Base-by-base conservation (phyloP, 331 rosid species). In the Arachis monticola region DNA sequence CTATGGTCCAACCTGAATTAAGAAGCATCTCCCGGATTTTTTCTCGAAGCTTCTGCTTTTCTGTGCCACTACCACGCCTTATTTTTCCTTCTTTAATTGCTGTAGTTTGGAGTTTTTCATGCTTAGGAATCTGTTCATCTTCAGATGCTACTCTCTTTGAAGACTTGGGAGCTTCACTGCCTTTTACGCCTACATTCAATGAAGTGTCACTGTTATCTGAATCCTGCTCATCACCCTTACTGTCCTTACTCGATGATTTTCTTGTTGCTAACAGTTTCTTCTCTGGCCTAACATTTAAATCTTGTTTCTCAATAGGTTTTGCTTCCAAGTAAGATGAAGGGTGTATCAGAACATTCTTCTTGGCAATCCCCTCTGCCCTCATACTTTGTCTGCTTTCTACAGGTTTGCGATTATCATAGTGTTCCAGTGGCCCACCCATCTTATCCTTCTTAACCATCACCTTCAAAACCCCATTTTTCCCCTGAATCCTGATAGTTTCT, bases 21-120 rank as follows among this genome's bases (percentile, higher is more conserved):
- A 92, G 92, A 47, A 95, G 91, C 99, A 95, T 88, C 82, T 83
- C 96, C 76, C 99, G 79, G 52, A 95, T 95, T 75, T 70, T 74
- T 81, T 95, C 98, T 53, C 99, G 96, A 14, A 95, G 86, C 73
- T 89, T 95, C 85, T 95, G 99, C 79, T 95, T 95, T 81, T 95
- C 99, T 5, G 99, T 95, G 71, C 99, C 99, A 83, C 91, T 92
- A 35, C 99, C 99, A 74, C 97, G 93, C 79, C 60, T 87, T 77
- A 84, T 79, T 86, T 88, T 92, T 73, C 91, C 93, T 79, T 95
- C 99, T 59, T 91, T 92, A n/a, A 11, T 57, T 67, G 40, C 74
- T 69, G 78, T 73, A 38, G 82, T 77, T 11, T 87, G 88, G 62
- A 72, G 67, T 81, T 88, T 88, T 69, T 92, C 99, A 70, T 65